Conservation (phyloP, 2,329 filamentous ascomycete species). For the Lachnellula subtilissima region DNA sequence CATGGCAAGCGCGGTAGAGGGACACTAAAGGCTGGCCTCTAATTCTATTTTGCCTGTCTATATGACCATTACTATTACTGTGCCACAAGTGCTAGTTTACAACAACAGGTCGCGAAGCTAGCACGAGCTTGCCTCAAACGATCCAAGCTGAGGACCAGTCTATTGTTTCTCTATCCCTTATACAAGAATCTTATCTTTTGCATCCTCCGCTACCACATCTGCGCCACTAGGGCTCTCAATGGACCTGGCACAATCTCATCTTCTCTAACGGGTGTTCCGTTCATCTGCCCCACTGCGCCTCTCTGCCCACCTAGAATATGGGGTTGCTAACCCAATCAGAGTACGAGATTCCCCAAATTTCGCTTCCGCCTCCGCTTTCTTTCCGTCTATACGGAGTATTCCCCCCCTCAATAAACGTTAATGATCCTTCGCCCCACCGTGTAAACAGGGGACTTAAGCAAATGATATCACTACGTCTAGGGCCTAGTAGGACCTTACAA, state of each 20-base stretch:
- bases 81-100: conserved; percentile 11
- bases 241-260: too few species aligned
- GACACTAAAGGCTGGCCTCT: conserved; percentile 5
- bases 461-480: too few species aligned
- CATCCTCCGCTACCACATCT: neutral
- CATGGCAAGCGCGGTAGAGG: neutral
- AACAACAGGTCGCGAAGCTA: conserved; percentile 13
- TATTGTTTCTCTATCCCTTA: neutral
- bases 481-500: too few species aligned
- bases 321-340: conserved; percentile 2
- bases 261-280: too few species aligned
- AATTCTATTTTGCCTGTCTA: conserved; percentile 17
- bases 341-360: neutral
- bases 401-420: too few species aligned
- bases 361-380: neutral
- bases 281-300: too few species aligned
- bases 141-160: conserved; percentile 2
- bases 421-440: too few species aligned
- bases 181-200: neutral
- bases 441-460: too few species aligned
- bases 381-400: neutral
- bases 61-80: conserved; percentile 4
- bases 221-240: neutral
- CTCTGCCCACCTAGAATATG: neutral
- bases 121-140: conserved; percentile 4